Evolutionary conservation across 805 yeast genomes (phyloP).

Genomic region (Soucietia sequanensis): DNA sequence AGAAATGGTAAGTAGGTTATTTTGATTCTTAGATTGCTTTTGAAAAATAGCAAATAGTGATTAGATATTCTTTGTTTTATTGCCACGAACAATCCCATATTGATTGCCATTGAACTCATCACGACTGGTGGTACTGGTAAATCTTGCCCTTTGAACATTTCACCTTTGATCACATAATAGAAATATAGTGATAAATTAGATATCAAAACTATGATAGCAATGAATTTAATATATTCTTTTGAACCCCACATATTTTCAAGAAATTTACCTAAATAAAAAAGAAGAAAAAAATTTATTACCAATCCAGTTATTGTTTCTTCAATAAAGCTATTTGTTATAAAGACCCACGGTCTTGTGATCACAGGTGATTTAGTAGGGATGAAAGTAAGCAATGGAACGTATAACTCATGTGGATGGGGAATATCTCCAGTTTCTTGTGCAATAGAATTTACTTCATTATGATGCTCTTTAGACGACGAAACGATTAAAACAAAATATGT

Average conservation of each 20-base stretch:
- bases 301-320: slow-evolving; percentile 44
- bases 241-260: slow-evolving; percentile 67
- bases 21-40: slow-evolving; percentile 45
- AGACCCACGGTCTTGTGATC: slow-evolving; percentile 47
- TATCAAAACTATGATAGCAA: slow-evolving; percentile 32
- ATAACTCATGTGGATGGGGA: slow-evolving; percentile 46
- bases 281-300: slow-evolving; percentile 31
- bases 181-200: slow-evolving; percentile 36
- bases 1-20: slow-evolving; percentile 41
- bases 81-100: slow-evolving; percentile 59
- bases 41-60: slow-evolving; percentile 50
- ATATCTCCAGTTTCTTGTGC: slow-evolving; percentile 34
- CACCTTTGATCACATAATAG: slow-evolving; percentile 16
- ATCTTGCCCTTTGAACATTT: slow-evolving; percentile 10
- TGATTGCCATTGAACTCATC: slow-evolving; percentile 54
- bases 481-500: slow-evolving; percentile 36
- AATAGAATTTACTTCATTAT: slow-evolving; percentile 19
- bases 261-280: slow-evolving; percentile 58
- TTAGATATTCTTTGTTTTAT: slow-evolving; percentile 67
- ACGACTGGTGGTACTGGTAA: slow-evolving; percentile 41
- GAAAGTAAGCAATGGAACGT: slow-evolving; percentile 50
- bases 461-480: slow-evolving; percentile 23
- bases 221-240: slow-evolving; percentile 49
- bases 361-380: slow-evolving; percentile 45
- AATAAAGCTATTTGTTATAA: slow-evolving; percentile 45